Evolutionary conservation across 768 basidiomycete genomes (phyloP).

Genomic region (Kwoniella dendrophila): DNA sequence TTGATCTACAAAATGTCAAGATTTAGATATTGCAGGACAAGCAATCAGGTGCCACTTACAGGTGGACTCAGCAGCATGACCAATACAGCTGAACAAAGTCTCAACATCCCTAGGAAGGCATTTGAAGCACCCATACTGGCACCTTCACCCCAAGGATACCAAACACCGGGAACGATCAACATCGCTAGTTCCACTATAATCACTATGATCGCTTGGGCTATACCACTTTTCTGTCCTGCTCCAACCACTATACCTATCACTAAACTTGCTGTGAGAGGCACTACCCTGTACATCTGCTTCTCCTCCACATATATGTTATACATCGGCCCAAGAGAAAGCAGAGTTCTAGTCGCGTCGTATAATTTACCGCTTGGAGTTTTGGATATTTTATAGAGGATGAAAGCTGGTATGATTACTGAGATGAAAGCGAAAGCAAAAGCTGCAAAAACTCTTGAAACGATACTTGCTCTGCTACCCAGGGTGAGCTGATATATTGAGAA

Average conservation of each 20-base stretch:
- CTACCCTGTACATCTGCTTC: slow-evolving; percentile 80
- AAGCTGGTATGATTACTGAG: slow-evolving; percentile 73
- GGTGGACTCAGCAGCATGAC: slow-evolving; percentile 86
- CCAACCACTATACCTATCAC: slow-evolving; percentile 82
- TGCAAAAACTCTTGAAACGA: slow-evolving; percentile 73
- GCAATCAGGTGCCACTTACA: slow-evolving; percentile 61
- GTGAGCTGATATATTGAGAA: slow-evolving; percentile 88
- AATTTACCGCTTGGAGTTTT: slow-evolving; percentile 82
- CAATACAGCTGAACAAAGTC: slow-evolving; percentile 86
- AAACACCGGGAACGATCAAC: slow-evolving; percentile 84
- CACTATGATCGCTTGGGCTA: slow-evolving; percentile 86
- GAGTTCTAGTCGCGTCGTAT: slow-evolving; percentile 90
- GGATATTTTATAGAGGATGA: slow-evolving; percentile 75
- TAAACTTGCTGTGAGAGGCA: slow-evolving; percentile 80
- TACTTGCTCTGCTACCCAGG: slow-evolving; percentile 62
- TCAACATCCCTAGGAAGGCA: slow-evolving; percentile 86
- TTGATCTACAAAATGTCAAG: slow-evolving; percentile 65
- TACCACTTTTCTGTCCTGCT: slow-evolving; percentile 84
- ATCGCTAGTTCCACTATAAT: slow-evolving; percentile 83
- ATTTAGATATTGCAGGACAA: not conserved
- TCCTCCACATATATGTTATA: slow-evolving; percentile 94
- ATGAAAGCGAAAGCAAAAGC: slow-evolving; percentile 77
- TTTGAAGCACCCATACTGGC: slow-evolving; percentile 96
- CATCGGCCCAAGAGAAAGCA: slow-evolving; percentile 84
- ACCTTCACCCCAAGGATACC: slow-evolving; percentile 95